phyloP scores from a whole-genome alignment of 495 filamentous ascomycete genomes.

The Darksidea phi region DNA sequence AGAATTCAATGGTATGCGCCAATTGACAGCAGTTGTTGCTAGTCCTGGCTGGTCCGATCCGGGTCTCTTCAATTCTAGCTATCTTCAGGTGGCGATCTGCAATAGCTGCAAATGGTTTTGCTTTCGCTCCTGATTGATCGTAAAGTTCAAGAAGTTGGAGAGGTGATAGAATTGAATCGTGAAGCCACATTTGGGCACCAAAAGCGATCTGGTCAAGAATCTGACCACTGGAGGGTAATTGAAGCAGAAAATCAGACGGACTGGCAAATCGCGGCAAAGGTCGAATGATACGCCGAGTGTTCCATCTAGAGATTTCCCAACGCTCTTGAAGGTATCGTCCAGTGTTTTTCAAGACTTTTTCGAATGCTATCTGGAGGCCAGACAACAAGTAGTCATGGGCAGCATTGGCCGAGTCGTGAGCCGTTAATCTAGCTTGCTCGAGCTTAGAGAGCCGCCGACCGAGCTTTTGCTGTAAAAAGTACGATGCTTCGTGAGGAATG shows the following conservation, averaged over 20 bases:
- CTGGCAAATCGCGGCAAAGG: constrained; percentile 45
- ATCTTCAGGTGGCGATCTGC: constrained; percentile 4
- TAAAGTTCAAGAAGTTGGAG: background rate
- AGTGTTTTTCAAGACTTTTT: too few species aligned
- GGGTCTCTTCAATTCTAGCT: background rate
- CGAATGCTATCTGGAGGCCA: too few species aligned
- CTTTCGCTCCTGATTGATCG: background rate
- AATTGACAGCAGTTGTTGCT: constrained; percentile 40
- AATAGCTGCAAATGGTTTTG: constrained; percentile 1
- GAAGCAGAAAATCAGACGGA: constrained; percentile 38
- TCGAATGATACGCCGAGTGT: constrained; percentile 34
- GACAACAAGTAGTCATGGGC: constrained; percentile 15
- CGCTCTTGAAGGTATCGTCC: background rate
- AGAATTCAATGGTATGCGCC: constrained; percentile 42
- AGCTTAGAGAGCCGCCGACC: constrained; percentile 62
- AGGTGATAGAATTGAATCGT: background rate
- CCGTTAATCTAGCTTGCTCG: constrained; percentile 44
- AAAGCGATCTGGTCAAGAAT: constrained; percentile 42
- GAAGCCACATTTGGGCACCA: background rate
- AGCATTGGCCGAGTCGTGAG: background rate
- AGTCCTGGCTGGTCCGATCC: background rate
- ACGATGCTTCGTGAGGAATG: constrained; percentile 38
- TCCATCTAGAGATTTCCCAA: constrained; percentile 5
- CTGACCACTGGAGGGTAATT: constrained; percentile 49
- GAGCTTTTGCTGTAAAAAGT: constrained; percentile 55